Conservation (phyloP, 2,329 filamentous ascomycete genomes). For the Metarhizium guizhouense region DNA sequence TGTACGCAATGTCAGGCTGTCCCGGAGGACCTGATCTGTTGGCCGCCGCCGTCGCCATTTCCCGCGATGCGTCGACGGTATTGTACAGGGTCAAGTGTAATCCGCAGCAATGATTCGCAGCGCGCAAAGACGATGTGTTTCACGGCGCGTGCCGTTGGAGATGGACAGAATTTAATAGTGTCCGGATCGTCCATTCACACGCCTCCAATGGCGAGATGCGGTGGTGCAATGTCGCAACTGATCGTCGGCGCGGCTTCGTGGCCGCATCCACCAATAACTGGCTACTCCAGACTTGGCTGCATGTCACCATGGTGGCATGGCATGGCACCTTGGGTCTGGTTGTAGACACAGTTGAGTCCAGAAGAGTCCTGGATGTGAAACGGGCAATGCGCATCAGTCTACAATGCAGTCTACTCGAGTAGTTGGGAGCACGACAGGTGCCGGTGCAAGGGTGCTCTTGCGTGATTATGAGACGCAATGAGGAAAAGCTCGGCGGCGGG, state of each 20-base stretch:
- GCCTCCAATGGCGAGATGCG: slow-evolving; percentile 1
- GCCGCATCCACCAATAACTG: not conserved
- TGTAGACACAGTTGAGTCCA: too few relatives aligned
- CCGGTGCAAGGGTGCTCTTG: too few relatives aligned
- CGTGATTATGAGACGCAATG: too few relatives aligned
- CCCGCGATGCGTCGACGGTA: too few relatives aligned
- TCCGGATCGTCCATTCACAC: not conserved
- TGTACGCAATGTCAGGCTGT: slow-evolving; percentile 51
- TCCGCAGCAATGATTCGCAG: too few relatives aligned
- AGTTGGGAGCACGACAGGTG: too few relatives aligned
- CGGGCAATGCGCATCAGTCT: too few relatives aligned
- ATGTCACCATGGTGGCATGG: not conserved
- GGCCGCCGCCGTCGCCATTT: not conserved
- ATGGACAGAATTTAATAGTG: not conserved
- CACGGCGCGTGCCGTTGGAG: not conserved
- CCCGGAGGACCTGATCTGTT: slow-evolving; percentile 24
- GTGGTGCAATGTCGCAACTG: slow-evolving; percentile 3
- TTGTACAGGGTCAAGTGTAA: too few relatives aligned
- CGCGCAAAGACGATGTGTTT: too few relatives aligned
- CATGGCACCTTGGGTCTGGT: not conserved
- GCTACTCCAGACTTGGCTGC: not conserved
- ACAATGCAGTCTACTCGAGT: too few relatives aligned
- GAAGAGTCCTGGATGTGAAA: too few relatives aligned
- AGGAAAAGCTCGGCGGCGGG: too few relatives aligned
- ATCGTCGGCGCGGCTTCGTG: not conserved